Percentiles rank a stretch among this genome's conserved stretches.
phyloP scores from a whole-genome alignment of 176 grass and related monocot genomes.

The Ampelocalamus luodianensis region DNA sequence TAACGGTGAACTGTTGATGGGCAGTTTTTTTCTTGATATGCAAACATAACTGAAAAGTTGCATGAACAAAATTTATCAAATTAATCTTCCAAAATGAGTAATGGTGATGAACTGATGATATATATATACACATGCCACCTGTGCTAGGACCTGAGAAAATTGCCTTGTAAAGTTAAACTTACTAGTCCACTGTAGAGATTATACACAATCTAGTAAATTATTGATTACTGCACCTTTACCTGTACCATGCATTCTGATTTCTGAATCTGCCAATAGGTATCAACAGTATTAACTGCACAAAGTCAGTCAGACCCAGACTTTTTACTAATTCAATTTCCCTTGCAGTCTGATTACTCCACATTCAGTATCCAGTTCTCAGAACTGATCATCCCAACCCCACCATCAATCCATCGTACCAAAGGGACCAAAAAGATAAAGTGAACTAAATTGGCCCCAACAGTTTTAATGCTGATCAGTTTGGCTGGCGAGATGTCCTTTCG shows the following conservation, averaged over 20 bases:
- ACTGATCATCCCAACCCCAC: neutral
- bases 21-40: neutral
- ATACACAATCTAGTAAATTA: neutral
- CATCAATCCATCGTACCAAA: neutral
- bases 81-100: neutral
- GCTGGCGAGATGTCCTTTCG: neutral
- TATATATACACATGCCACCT: neutral
- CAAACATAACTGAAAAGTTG: neutral
- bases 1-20: neutral
- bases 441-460: neutral
- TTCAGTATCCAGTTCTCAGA: neutral
- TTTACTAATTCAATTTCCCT: neutral
- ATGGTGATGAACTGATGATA: neutral
- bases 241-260: neutral
- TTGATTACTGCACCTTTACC: neutral
- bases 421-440: neutral
- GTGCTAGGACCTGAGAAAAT: neutral
- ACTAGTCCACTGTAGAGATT: neutral
- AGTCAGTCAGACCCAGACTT: neutral
- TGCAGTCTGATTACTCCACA: neutral
- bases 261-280: neutral
- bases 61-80: neutral
- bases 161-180: neutral
- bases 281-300: slow-evolving; percentile 11
- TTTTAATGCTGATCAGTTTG: neutral